Conservation (phyloP, 306 rosid species). For the Gastrolobium villosum region DNA sequence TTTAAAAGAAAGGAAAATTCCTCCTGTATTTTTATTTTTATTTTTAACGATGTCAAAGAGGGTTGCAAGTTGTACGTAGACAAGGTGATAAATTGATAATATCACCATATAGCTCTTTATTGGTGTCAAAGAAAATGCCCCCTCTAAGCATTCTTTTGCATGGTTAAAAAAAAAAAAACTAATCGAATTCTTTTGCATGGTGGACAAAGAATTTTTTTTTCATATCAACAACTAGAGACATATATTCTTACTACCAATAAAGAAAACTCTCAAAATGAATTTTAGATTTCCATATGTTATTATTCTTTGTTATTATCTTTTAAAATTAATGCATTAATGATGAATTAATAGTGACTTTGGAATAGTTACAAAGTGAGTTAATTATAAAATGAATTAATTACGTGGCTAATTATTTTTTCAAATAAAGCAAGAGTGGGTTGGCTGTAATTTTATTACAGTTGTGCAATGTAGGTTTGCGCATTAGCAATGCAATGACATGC, state of each 20-base stretch:
- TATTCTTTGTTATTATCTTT: not conserved
- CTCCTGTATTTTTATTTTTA: conserved; percentile 23
- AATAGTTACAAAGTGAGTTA: too few species aligned
- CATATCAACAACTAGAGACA: not conserved
- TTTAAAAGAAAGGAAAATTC: conserved; percentile 24
- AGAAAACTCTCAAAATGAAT: not conserved
- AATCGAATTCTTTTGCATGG: conserved; percentile 14
- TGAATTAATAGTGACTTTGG: too few species aligned
- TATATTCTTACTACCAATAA: not conserved
- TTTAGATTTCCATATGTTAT: not conserved
- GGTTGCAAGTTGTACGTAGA: conserved; percentile 42
- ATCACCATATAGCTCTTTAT: conserved; percentile 40
- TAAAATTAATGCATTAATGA: not conserved
- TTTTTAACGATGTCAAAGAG: not conserved
- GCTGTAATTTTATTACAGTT: too few species aligned
- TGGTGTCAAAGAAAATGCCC: not conserved
- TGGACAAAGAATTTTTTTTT: not conserved
- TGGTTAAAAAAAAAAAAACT: not conserved
- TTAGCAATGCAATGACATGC: too few species aligned
- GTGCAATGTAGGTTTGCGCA: too few species aligned
- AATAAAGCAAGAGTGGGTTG: too few species aligned
- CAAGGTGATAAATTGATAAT: conserved; percentile 14
- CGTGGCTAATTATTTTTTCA: too few species aligned
- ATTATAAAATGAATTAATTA: too few species aligned
- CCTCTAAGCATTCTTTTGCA: conserved; percentile 9